phyloP scores from a whole-genome alignment of 148 eudicot genomes.

The Spergularia bocconei region DNA sequence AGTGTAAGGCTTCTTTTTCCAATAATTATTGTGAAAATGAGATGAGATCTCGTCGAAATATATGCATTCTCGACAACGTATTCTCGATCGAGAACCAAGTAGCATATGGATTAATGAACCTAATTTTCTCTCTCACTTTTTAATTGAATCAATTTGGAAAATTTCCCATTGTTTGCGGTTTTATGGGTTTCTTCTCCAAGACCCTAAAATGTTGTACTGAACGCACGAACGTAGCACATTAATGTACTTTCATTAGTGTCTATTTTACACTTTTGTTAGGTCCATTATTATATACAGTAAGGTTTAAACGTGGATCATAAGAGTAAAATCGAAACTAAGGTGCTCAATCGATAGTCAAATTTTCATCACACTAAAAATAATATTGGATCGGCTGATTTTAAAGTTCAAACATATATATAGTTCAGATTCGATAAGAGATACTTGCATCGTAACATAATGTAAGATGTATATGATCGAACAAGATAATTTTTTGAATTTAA shows the following conservation, averaged over 20 bases:
- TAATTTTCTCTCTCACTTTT: neutral
- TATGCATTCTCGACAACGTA: conserved; percentile 18
- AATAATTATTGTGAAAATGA: conserved; percentile 22
- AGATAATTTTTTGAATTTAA: no score
- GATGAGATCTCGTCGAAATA: conserved; percentile 24
- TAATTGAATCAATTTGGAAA: neutral
- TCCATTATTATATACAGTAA: no score
- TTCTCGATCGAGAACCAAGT: conserved; percentile 20
- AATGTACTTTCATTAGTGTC: neutral
- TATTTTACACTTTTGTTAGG: neutral
- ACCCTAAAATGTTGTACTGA: conserved; percentile 2
- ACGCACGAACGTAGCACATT: neutral
- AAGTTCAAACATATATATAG: no score
- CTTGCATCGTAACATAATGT: no score
- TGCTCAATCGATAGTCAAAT: no score
- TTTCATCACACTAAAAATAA: no score
- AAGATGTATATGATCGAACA: no score
- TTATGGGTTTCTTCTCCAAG: neutral
- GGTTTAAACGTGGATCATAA: no score
- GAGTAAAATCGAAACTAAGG: no score
- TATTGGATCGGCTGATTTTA: no score
- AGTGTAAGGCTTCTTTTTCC: conserved; percentile 26
- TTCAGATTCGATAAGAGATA: no score
- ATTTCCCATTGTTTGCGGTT: conserved; percentile 19
- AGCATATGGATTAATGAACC: conserved; percentile 21